Base-by-base conservation (phyloP, 176 grass and related monocot genomes). In the Hyparrhenia diplandra region DNA sequence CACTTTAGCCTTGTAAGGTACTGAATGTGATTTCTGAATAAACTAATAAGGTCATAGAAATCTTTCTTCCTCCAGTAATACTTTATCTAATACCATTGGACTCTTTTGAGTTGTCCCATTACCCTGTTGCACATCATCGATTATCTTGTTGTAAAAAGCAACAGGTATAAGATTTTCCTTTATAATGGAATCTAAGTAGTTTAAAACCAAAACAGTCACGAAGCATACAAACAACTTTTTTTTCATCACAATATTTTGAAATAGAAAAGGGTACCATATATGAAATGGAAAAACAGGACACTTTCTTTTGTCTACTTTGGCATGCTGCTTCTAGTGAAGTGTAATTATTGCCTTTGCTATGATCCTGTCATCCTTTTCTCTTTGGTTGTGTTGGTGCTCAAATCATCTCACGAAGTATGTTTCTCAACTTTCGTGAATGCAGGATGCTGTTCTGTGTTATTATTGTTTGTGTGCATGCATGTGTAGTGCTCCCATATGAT, bases 381-480 rank as follows among this genome's bases (percentile, higher is more conserved):
- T 79, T 80, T 64, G 31, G 83, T 75, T n/a, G 10, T 74, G 70
- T 51, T 80, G 24, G 69, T 88, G 32, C 52, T 88, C 16, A 69
- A 61, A 61, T 64, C 65, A 70, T 78, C 54, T 71, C 39, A 86
- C 0, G 20, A 36, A 35, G 64, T 55, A 29, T 41, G 12, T 30
- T 80, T 76, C 63, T 81, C 21, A 54, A 81, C 71, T 64, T 64
- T 71, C 1, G 32, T 80, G 68, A 39, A 55, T 52, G 51, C 76
- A 84, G 76, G 51, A 31, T 81, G 71, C 43, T 54, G 40, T 34
- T 54, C 64, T 67, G 24, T 52, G 54, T 65, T 80, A 47, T 61
- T 74, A 46, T 66, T 59, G 39, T 62, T 75, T 64, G 64, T 84
- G 63, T 16, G 25, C 83, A 89, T 85, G 87, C 57, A 23, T 66